These are phyloP conservation scores for Linum usitatissimum DNA, from an alignment of 345 rosid species.

Conservation along the genomic window DNA sequence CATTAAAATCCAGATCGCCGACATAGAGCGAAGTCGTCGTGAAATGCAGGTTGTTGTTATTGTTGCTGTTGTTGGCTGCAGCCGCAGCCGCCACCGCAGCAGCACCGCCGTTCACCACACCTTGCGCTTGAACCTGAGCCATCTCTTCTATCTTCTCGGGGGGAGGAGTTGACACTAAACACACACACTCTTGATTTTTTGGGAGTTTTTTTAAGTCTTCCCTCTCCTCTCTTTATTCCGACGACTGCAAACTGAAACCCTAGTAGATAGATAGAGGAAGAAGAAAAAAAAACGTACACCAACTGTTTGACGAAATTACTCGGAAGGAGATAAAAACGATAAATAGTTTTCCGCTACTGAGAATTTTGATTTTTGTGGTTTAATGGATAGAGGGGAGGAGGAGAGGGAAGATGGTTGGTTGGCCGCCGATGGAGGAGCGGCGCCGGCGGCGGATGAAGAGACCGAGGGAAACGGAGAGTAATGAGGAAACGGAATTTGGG, in stretches of 20 bases:
- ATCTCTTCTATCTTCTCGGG: slow-evolving; percentile 20
- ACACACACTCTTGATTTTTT: neutral
- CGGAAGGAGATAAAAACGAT: neutral
- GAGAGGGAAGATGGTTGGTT: slow-evolving; percentile 21
- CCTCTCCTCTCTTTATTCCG: slow-evolving; percentile 63
- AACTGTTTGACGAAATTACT: slow-evolving; percentile 13
- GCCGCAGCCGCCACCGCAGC: too few species aligned
- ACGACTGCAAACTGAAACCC: slow-evolving; percentile 16
- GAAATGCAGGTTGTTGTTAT: slow-evolving; percentile 27
- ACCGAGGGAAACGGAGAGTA: slow-evolving; percentile 8
- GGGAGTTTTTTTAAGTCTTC: slow-evolving; percentile 30
- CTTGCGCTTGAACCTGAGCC: slow-evolving; percentile 61
- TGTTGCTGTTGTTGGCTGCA: slow-evolving; percentile 1
- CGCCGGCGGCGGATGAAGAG: slow-evolving; percentile 39
- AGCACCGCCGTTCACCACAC: slow-evolving; percentile 31
- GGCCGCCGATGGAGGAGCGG: slow-evolving; percentile 39
- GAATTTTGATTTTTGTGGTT: slow-evolving; percentile 11
- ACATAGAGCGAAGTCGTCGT: slow-evolving; percentile 80
- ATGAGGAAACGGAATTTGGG: slow-evolving; percentile 15
- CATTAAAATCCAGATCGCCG: slow-evolving; percentile 74
- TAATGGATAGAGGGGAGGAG: slow-evolving; percentile 32
- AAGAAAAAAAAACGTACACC: slow-evolving; percentile 5
- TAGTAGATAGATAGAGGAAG: slow-evolving; percentile 8
- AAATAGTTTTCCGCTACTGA: neutral
- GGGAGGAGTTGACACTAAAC: neutral